These are phyloP conservation scores for Chalciporus piperatus DNA, from an alignment of 768 basidiomycete species.

Conservation along the genomic window DNA sequence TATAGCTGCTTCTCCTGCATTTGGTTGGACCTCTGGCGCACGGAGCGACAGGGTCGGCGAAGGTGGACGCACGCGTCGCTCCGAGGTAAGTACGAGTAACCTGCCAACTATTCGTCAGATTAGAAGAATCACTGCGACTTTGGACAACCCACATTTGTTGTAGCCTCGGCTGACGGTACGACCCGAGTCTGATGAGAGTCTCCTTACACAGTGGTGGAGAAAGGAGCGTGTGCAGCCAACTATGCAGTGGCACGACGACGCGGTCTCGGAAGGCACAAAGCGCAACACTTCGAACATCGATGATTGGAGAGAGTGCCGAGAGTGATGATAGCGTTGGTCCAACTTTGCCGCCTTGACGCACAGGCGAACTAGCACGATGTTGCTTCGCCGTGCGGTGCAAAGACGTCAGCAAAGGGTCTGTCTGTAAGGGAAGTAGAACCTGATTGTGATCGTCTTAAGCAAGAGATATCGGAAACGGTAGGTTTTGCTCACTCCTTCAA, in stretches of 20 bases:
- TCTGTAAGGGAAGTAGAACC: conserved; percentile 62
- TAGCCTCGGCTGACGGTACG: conserved; percentile 64
- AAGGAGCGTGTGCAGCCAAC: conserved; percentile 55
- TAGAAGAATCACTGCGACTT: not conserved
- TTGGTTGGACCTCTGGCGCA: conserved; percentile 48
- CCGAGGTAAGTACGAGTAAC: conserved; percentile 74
- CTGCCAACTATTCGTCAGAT: conserved; percentile 33
- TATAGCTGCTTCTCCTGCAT: conserved; percentile 65
- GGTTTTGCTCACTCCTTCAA: conserved; percentile 68
- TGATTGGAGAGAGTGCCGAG: conserved; percentile 44
- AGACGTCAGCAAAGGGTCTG: conserved; percentile 60
- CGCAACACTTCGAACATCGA: conserved; percentile 81
- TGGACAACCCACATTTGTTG: conserved; percentile 69
- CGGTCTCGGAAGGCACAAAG: conserved; percentile 78
- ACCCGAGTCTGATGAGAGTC: conserved; percentile 49
- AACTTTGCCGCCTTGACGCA: conserved; percentile 48
- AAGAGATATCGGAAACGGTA: not conserved
- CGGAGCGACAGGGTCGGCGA: conserved; percentile 61
- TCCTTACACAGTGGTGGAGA: conserved; percentile 55
- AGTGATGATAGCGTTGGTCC: conserved; percentile 24
- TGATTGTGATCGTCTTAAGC: conserved; percentile 31
- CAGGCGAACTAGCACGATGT: conserved; percentile 51
- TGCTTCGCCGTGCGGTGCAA: conserved; percentile 61
- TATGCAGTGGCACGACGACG: conserved; percentile 65
- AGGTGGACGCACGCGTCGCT: conserved; percentile 53